Conservation (phyloP, 2,329 filamentous ascomycete genomes). For the Mycosphaerella sp. region DNA sequence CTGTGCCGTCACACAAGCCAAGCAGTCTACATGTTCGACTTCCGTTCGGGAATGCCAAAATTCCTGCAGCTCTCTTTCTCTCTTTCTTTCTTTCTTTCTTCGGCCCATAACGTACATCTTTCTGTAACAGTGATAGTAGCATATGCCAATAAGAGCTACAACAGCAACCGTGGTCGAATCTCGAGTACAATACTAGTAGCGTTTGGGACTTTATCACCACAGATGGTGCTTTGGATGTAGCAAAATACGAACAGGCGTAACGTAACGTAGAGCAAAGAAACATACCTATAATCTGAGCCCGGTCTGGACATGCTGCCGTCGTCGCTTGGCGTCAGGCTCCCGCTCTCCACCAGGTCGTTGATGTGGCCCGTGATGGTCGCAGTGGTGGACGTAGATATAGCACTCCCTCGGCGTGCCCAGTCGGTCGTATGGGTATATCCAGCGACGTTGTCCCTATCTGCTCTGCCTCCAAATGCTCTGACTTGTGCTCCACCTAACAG, state of each 20-base stretch:
- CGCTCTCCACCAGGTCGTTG: constrained; percentile 25
- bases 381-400: constrained; percentile 35
- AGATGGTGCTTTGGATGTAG: background rate
- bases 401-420: constrained; percentile 36
- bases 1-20: constrained; percentile 17
- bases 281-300: constrained; percentile 40
- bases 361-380: constrained; percentile 27
- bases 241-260: background rate
- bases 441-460: constrained; percentile 28
- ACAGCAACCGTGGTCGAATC: background rate
- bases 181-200: background rate
- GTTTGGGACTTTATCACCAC: background rate
- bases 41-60: constrained; percentile 4
- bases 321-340: constrained; percentile 25
- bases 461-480: constrained; percentile 15
- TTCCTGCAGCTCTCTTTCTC: background rate
- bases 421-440: constrained; percentile 22
- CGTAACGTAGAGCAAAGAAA: background rate
- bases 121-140: background rate
- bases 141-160: background rate
- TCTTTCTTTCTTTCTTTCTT: background rate
- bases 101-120: too few relatives aligned
- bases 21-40: constrained; percentile 5
- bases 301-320: constrained; percentile 30
- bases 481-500: constrained; percentile 34